Percentiles rank a stretch among this genome's conserved stretches.
phyloP scores from a whole-genome alignment of 1,284 basidiomycete species.

The Austropuccinia psidii region DNA sequence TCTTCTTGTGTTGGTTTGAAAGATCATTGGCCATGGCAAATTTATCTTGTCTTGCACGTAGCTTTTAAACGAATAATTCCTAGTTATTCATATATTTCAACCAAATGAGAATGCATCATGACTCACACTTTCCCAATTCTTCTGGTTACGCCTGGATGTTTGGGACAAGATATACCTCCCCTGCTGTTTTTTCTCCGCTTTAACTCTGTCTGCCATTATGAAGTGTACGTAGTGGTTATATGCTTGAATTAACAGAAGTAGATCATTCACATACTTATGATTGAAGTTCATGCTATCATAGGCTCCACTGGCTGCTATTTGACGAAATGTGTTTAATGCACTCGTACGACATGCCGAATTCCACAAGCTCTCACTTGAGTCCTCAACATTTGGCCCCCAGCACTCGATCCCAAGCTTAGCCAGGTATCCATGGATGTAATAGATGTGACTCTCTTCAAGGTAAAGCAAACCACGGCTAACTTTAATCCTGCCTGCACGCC shows the following conservation, averaged over 20 bases:
- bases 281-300: conserved; percentile 13
- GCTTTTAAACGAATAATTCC: neutral
- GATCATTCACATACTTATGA: neutral
- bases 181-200: neutral
- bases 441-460: neutral
- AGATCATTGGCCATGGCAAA: neutral
- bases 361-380: neutral
- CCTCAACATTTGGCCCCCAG: conserved; percentile 27
- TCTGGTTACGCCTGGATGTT: too few relatives aligned
- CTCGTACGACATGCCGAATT: conserved; percentile 5
- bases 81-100: neutral
- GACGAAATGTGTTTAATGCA: neutral
- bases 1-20: neutral
- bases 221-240: conserved; percentile 35
- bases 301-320: neutral
- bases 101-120: neutral
- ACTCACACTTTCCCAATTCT: conserved; percentile 10
- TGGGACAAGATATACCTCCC: too few relatives aligned
- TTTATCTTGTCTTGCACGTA: neutral
- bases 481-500: neutral
- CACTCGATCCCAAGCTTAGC: conserved; percentile 7
- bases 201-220: neutral
- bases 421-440: conserved; percentile 3
- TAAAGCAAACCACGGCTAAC: neutral
- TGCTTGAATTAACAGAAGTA: neutral